Evolutionary conservation across 2,329 filamentous ascomycete species (phyloP).

Genomic region (Alternaria rosae): DNA sequence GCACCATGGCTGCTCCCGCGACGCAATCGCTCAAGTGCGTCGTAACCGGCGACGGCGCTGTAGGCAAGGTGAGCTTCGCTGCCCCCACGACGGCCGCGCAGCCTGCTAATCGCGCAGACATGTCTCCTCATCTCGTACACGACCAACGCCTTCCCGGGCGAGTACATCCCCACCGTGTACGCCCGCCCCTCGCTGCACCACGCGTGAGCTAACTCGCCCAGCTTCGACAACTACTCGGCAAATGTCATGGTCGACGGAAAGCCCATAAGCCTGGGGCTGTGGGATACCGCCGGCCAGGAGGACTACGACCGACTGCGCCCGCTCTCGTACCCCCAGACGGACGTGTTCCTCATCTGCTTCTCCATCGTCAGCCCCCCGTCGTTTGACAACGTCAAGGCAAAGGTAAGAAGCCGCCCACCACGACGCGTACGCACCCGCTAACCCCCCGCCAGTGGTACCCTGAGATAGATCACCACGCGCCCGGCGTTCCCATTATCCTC

Average conservation of each 20-base stretch:
- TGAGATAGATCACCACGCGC: conserved; percentile 96
- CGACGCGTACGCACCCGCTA: conserved; percentile 17
- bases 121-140: conserved; percentile 99
- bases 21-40: conserved; percentile 98
- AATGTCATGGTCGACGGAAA: conserved; percentile 99
- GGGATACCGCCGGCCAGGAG: conserved; percentile 99
- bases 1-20: conserved; percentile 76
- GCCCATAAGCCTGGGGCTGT: conserved; percentile 93
- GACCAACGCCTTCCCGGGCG: conserved; percentile 98
- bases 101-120: conserved; percentile 69
- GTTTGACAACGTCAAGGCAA: conserved; percentile 98
- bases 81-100: conserved; percentile 18
- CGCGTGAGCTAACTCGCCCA: conserved; percentile 52
- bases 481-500: conserved; percentile 93
- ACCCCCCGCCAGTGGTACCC: conserved; percentile 79
- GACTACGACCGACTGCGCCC: conserved; percentile 96
- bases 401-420: conserved; percentile 65
- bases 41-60: conserved; percentile 98
- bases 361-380: conserved; percentile 97
- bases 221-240: conserved; percentile 98
- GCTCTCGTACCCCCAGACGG: conserved; percentile 96
- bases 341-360: conserved; percentile 98
- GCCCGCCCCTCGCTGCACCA: conserved; percentile 40
- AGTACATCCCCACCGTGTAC: conserved; percentile 98
- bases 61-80: conserved; percentile 80